These are phyloP conservation scores for Solanum appendiculatum DNA, from an alignment of 257 asterid species.

Conservation along the genomic window DNA sequence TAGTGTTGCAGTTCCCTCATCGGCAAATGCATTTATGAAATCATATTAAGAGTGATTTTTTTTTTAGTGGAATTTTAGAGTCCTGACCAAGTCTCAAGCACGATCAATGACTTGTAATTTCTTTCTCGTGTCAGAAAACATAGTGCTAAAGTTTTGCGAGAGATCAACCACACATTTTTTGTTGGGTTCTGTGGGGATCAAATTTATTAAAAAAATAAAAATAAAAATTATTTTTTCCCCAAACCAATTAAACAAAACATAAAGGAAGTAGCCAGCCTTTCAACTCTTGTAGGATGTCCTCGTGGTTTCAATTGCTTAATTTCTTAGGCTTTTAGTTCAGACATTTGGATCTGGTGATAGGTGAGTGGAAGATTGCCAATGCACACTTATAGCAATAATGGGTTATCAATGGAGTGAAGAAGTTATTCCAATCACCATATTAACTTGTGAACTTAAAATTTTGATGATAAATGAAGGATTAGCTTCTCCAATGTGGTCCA, in stretches of 20 bases:
- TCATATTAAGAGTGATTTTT: neutral
- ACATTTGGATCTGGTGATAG: neutral
- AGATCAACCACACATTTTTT: neutral
- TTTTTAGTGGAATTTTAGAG: neutral
- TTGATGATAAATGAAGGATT: neutral
- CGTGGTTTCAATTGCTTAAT: neutral
- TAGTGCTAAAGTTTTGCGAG: neutral
- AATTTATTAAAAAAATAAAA: neutral
- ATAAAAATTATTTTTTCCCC: neutral
- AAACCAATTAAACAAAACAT: neutral
- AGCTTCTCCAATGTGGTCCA: neutral
- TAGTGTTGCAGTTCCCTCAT: neutral
- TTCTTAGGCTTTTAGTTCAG: neutral
- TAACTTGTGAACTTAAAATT: neutral
- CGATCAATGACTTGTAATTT: neutral
- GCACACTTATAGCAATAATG: neutral
- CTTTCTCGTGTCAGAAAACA: neutral
- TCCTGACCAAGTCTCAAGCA: neutral
- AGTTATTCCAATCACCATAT: neutral
- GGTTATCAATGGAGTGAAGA: neutral
- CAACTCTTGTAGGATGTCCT: neutral
- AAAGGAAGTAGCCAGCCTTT: neutral
- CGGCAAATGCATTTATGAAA: neutral
- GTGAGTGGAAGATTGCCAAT: neutral
- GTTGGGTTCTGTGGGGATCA: neutral